Base-by-base conservation (phyloP, 371 early-diverging fungal species). In the Mortierella sp. region DNA sequence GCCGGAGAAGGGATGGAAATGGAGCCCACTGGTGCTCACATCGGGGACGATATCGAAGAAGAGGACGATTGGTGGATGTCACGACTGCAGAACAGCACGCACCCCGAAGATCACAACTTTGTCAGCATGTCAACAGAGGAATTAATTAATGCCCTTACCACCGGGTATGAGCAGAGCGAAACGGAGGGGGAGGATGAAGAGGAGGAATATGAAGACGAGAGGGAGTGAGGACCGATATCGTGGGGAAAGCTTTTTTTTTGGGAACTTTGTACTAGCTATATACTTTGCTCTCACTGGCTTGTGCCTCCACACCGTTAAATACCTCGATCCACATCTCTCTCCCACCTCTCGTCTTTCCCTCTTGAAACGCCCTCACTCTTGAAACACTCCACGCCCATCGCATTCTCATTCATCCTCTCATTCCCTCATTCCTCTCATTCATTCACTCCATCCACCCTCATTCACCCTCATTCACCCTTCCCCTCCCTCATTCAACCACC, bases 41-140 rank as follows among this genome's bases (percentile, higher is more conserved):
- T n/a, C 25, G 37, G 19, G 41, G 28, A 28, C 34, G 64, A 71
- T 3, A 45, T 64, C 25, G 67, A 73, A 12, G 74, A 67, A 1
- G 74, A 73, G 40, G 60, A 51, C 8, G 39, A 67, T 39, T 73
- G 67, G 67, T 73, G 74, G 74, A 67, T 54, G 53, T 67, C 74
- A 41, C 67, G 74, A 41, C 56, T 73, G 45, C 46, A 73, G 31
- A 63, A 62, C 46, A 73, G 74, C 34, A 58, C 50, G 17, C 62
- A 67, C n/a, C 67, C 63, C 0, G 67, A 73, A 48, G 74, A 73
- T 17, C 74, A 73, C 25, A 29, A 73, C 39, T 51, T 73, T 55
- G 67, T 67, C 5, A 67, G 63, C 43, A 67, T 73, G 67, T 67
- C 74, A 31, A 67, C 74, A 12, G 74, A 73, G 19, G 74, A 73